Base-by-base conservation (phyloP, 176 grass and related monocot species). In the Musa itinerans region DNA sequence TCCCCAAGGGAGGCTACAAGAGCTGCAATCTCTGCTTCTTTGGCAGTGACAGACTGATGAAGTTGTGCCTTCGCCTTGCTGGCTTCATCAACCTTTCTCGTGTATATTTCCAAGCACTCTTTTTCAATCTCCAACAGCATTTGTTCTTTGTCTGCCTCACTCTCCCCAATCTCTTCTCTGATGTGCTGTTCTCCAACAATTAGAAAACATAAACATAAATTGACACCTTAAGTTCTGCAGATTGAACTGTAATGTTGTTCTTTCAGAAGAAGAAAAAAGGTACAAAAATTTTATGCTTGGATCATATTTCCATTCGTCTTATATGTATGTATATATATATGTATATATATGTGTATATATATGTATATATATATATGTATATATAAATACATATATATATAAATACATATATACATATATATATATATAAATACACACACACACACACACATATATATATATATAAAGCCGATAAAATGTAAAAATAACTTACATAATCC, bases 1-100 rank as follows among this genome's bases (percentile, higher is more conserved):
- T 99, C 95, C 76, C 91, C 90, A 21, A 99, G 95, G 16, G 83
- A 84, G 34, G 90, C 85, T 71, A 99, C 80, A 74, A 99, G 76
- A 52, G 89, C 82, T 77, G 95, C 91, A 83, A 94, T 76, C 67
- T 99, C 91, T 65, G 95, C 86, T 80, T 99, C 88, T 84, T 94
- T 94, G 51, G 95, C 85, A 29, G 83, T 89, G 77, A 99, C 75
- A 73, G 83, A 87, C 73, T 92, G 95, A 74, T 89, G 95, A 50
- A 99, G 79, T 78, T 94, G 88, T 62, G 89, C 89, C 86, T 88
- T 94, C 57, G 80, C 81, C 63, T 84, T 82, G 81, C 76, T 92
- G 52, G 95, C 91, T 70, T 94, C 86, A 62, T 94, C 90, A 58
- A 99, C 83, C 78, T 94, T 99, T 68, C 83, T 90, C n/a, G 53